Percentiles rank a stretch among this genome's conserved stretches.
Evolutionary conservation across 2,329 filamentous ascomycete genomes (phyloP).

Genomic region (Penicillium digitatum): DNA sequence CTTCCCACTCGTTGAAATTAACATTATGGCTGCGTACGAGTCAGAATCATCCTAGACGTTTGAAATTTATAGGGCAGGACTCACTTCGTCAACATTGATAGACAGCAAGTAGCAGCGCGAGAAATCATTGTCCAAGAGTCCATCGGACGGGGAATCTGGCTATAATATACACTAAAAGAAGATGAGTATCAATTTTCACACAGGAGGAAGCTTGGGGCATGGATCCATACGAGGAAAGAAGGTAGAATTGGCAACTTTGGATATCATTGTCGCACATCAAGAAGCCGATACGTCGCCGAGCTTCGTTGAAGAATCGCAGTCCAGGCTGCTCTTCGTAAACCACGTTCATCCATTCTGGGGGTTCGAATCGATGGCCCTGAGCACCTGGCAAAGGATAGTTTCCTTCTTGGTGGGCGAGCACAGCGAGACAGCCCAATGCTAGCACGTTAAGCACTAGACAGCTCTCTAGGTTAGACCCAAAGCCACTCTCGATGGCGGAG

Average conservation of each 20-base stretch:
- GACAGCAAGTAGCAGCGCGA: slow-evolving; percentile 50
- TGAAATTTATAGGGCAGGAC: slow-evolving; percentile 5
- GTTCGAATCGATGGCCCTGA: slow-evolving; percentile 32
- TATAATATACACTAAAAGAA: slow-evolving; percentile 44
- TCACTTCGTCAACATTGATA: slow-evolving; percentile 46
- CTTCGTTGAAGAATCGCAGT: slow-evolving; percentile 54
- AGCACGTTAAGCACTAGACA: slow-evolving; percentile 51
- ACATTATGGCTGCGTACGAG: slow-evolving; percentile 31
- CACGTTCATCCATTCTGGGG: slow-evolving; percentile 38
- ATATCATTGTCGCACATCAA: slow-evolving; percentile 50
- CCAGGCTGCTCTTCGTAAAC: slow-evolving; percentile 44
- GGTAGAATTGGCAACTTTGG: slow-evolving; percentile 52
- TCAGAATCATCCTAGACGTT: slow-evolving; percentile 14
- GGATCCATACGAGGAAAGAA: slow-evolving; percentile 44
- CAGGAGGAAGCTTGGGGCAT: not conserved
- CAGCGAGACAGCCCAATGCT: slow-evolving; percentile 50
- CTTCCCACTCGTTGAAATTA: slow-evolving; percentile 51
- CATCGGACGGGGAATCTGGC: slow-evolving; percentile 51
- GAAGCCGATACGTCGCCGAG: slow-evolving; percentile 51
- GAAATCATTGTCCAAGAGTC: slow-evolving; percentile 54
- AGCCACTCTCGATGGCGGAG: slow-evolving; percentile 48
- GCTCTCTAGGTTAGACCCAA: slow-evolving; percentile 51
- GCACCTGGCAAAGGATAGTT: slow-evolving; percentile 45
- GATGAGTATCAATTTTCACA: slow-evolving; percentile 9
- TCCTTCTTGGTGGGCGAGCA: slow-evolving; percentile 49